Evolutionary conservation across 805 yeast species (phyloP).

Genomic region (Yamadazyma insecticola): DNA sequence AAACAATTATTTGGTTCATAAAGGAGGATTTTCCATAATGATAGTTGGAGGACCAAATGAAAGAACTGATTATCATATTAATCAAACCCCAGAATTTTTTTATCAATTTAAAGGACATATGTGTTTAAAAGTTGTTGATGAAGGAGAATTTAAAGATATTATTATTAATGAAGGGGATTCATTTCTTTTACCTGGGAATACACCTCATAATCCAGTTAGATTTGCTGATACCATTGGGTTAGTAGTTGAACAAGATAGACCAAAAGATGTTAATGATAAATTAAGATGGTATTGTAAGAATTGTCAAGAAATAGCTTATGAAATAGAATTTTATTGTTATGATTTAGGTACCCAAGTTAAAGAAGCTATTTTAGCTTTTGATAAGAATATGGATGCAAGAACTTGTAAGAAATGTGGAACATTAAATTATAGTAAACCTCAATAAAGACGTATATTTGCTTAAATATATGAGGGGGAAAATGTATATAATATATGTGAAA

Average conservation of each 20-base stretch:
- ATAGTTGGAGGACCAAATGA: conserved; percentile 95
- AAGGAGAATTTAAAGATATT: conserved; percentile 69
- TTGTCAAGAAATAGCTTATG: conserved; percentile 64
- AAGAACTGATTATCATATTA: conserved; percentile 88
- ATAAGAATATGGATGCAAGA: conserved; percentile 54
- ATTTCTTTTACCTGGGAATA: conserved; percentile 78
- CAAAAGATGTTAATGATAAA: conserved; percentile 62
- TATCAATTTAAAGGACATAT: conserved; percentile 82
- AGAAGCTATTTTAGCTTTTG: conserved; percentile 71
- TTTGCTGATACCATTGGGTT: conserved; percentile 83
- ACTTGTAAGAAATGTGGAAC: conserved; percentile 77
- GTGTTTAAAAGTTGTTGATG: conserved; percentile 73
- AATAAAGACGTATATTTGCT: conserved; percentile 1
- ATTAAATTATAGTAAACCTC: conserved; percentile 62
- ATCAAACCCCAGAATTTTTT: conserved; percentile 93
- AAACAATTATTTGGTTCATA: conserved; percentile 82
- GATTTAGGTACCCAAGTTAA: conserved; percentile 92
- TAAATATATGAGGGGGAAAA: not conserved
- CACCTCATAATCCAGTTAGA: conserved; percentile 88
- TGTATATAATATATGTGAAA: not conserved
- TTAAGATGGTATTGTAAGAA: conserved; percentile 83
- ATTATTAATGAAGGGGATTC: conserved; percentile 81
- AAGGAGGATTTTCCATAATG: conserved; percentile 93
- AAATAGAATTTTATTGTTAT: conserved; percentile 63
- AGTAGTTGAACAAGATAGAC: conserved; percentile 91